Conservation (phyloP, 164 flowering plant species). For the Tetracentron sinense region DNA sequence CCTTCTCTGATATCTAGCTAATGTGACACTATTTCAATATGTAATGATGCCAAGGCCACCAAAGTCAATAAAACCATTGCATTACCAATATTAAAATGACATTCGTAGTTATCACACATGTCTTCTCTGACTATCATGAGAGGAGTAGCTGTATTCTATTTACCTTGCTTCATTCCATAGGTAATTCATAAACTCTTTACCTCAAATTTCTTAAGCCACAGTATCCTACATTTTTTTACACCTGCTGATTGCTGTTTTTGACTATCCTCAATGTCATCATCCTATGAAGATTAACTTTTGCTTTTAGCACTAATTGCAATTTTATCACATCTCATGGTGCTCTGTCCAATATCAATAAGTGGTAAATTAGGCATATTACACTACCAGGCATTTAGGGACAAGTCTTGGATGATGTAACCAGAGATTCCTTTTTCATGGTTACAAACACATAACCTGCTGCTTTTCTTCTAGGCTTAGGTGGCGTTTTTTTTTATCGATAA, state of each 20-base stretch:
- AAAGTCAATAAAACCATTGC: neutral
- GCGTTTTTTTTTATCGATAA: too few species aligned
- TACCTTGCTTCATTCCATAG: neutral
- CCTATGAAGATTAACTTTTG: neutral
- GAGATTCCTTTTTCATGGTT: neutral
- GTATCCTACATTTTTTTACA: neutral
- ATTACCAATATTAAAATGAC: too few species aligned
- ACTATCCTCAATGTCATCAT: neutral
- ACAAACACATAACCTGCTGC: neutral
- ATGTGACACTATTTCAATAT: neutral
- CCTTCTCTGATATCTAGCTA: neutral
- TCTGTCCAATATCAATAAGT: neutral
- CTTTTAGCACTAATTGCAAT: neutral
- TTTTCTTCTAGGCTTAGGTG: too few species aligned
- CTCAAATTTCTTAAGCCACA: neutral
- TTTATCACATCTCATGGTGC: neutral
- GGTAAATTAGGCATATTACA: neutral
- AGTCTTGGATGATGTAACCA: neutral
- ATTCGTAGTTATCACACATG: too few species aligned
- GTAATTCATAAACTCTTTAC: neutral
- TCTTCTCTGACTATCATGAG: too few species aligned
- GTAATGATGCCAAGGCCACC: neutral
- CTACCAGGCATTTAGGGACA: neutral
- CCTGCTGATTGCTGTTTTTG: neutral
- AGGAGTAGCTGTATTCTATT: too few species aligned